phyloP scores from a whole-genome alignment of 2,329 filamentous ascomycete genomes.

The Calonectria hongkongensis region DNA sequence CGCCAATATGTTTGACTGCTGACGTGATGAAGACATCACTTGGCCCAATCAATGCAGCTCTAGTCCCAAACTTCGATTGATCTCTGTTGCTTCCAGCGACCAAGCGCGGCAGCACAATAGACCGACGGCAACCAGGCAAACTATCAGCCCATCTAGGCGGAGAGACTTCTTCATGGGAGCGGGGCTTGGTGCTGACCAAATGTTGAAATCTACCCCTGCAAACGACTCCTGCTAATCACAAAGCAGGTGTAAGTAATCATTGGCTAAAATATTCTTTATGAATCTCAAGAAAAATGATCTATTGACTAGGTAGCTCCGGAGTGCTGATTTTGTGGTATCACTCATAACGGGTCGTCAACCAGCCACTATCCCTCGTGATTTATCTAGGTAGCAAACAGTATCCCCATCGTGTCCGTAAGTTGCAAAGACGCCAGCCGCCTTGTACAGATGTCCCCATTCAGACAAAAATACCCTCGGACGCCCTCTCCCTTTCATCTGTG shows the following conservation, averaged over 20 bases:
- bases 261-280: slow-evolving; percentile 11
- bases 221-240: background rate
- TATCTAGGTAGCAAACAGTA: slow-evolving; percentile 50
- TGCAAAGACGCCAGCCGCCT: slow-evolving; percentile 55
- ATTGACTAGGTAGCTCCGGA: slow-evolving; percentile 55
- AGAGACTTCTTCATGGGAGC: slow-evolving; percentile 17
- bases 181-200: slow-evolving; percentile 13
- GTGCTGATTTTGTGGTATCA: slow-evolving; percentile 55
- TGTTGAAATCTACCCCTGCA: no score
- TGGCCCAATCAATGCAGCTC: slow-evolving; percentile 45
- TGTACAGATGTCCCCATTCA: slow-evolving; percentile 45
- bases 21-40: slow-evolving; percentile 45
- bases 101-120: slow-evolving; percentile 12
- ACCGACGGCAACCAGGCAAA: slow-evolving; percentile 18
- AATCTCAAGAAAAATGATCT: slow-evolving; percentile 52
- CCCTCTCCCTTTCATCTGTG: slow-evolving; percentile 30
- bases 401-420: slow-evolving; percentile 43
- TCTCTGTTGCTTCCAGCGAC: background rate
- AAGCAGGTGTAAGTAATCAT: background rate
- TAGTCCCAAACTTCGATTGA: slow-evolving; percentile 43
- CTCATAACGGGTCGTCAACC: slow-evolving; percentile 55
- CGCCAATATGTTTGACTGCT: slow-evolving; percentile 36
- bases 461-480: slow-evolving; percentile 45
- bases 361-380: slow-evolving; percentile 50
- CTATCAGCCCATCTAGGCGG: slow-evolving; percentile 7